A percentile compares a stretch with the other conserved stretches of the same genome.
Conservation (phyloP, 1,284 basidiomycete genomes). For the Cryptococcus neoformans region DNA sequence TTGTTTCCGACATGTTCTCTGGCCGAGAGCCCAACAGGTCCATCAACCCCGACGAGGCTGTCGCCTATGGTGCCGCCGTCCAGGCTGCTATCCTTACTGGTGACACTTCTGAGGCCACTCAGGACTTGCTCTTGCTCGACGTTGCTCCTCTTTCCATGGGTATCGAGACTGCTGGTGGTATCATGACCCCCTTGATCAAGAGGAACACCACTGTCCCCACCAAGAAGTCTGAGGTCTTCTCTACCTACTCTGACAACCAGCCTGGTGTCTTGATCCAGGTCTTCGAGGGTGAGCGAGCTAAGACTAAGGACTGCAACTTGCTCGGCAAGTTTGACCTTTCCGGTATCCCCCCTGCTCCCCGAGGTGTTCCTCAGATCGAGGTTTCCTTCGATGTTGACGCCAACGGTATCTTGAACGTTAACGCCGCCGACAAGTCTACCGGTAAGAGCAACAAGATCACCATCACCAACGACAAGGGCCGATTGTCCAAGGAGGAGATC, state of each 20-base stretch:
- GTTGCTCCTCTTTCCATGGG: constrained; percentile 94
- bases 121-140: constrained; percentile 91
- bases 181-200: constrained; percentile 94
- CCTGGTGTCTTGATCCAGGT: constrained; percentile 97
- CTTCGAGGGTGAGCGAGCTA: constrained; percentile 96
- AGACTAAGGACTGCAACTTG: constrained; percentile 94
- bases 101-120: constrained; percentile 93
- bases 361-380: constrained; percentile 93
- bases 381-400: constrained; percentile 97
- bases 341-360: constrained; percentile 94
- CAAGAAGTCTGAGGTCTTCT: constrained; percentile 94
- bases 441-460: constrained; percentile 83
- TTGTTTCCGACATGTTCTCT: constrained; percentile 98
- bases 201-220: constrained; percentile 97
- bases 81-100: constrained; percentile 98
- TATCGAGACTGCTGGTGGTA: constrained; percentile 98
- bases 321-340: constrained; percentile 97
- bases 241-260: constrained; percentile 98
- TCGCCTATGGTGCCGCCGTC: constrained; percentile 98
- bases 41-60: constrained; percentile 99
- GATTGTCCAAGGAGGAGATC: constrained; percentile 97
- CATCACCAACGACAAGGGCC: constrained; percentile 98
- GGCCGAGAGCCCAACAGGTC: constrained; percentile 93
- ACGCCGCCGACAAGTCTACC: constrained; percentile 90
- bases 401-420: constrained; percentile 94